Base-by-base conservation (phyloP, 352 stramenopile species). In the Globisporangium perplexum region DNA sequence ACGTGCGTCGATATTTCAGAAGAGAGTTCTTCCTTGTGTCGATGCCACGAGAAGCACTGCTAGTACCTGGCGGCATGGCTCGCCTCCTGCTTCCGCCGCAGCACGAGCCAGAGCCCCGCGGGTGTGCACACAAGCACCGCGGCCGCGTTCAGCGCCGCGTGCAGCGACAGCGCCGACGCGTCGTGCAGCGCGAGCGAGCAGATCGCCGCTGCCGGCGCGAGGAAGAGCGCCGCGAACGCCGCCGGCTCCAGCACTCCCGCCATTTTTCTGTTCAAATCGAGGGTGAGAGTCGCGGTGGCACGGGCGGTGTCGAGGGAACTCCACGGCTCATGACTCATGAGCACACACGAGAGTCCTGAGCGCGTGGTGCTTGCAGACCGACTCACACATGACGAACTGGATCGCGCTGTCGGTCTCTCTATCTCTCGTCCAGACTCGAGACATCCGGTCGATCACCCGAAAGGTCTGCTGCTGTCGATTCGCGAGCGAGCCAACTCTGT, bases 61-160 rank as follows among this genome's bases (percentile, higher is more conserved):
- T n/a, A n/a, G 8, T 47, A 88, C 74, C 79, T 66, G 7, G 68
- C 76, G 1, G 66, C 49, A 18, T 78, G 62, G 22, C 72, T 24
- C 23, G 42, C 69, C 18, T 71, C 72, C 11, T 55, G 38, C 55
- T 84, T 86, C 14, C 76, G 70, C 41, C 76, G 64, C 6, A 84
- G 48, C 68, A 90, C 85, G 0, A 65, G 62, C 54, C 73, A 83
- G 22, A 87, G 60, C 12, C 74, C 79, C 10, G 72, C 83, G 33
- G 77, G 77, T 6, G 77, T 63, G 45, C 76, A 88, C 23, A 86
- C 28, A 11, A 86, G 66, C 23, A 71, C 67, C 18, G 74, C 71
- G 48, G 86, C 24, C 14, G 70, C 62, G 23, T 88, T 90, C 3
- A 77, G 42, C 3, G 71, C 70, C 18, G 78, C 62, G 31, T 90